Base-by-base conservation (phyloP, 371 early-diverging fungal species). In the Mucor indicus region DNA sequence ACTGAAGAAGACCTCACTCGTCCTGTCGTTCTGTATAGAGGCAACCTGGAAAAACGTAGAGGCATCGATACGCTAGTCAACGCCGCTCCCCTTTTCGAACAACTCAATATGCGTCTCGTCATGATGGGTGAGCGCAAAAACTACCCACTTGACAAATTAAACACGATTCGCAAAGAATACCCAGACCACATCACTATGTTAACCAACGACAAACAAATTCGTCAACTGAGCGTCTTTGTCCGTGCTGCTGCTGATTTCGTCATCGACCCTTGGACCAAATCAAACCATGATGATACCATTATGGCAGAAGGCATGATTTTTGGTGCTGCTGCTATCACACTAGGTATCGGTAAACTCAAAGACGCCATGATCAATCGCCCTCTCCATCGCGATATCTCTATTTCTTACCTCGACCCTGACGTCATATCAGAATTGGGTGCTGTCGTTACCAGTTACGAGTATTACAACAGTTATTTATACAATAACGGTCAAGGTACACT, bases 161-260 rank as follows among this genome's bases (percentile, higher is more conserved):
- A 63, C 19, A 58, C 64, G 10, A 55, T 83, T 10, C 56, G 64
- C 27, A 46, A 46, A 9, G 53, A 60, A 12, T 76, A 73, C 29
- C 81, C 80, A 9, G 72, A 74, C 4, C 64, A 81, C 35, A 67
- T 83, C 5, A 40, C 47, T n/a, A 45, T 83, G 17, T 55, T 85
- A 21, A 50, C 67, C 2, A 71, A 71, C 1, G 55, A 65, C 0
- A 69, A 67, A 38, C 62, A 75, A n/a, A 75, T 80, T 47, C 70
- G 75, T 20, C 64, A 74, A 23, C 76, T 77, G 64, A 71, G 71
- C 13, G 50, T 77, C 4, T 76, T 75, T 41, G 75, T 62, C 53
- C 72, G 83, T 29, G 73, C 77, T 2, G 83, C 85, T 6, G 81
- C 85, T n/a, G 85, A 85, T 60, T 75, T 81, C 47, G 55, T 73